Evolutionary conservation across 495 filamentous ascomycete species (phyloP), one percentile per base, ranked within the genome.

Genomic region (Penicillium turbatum): DNA sequence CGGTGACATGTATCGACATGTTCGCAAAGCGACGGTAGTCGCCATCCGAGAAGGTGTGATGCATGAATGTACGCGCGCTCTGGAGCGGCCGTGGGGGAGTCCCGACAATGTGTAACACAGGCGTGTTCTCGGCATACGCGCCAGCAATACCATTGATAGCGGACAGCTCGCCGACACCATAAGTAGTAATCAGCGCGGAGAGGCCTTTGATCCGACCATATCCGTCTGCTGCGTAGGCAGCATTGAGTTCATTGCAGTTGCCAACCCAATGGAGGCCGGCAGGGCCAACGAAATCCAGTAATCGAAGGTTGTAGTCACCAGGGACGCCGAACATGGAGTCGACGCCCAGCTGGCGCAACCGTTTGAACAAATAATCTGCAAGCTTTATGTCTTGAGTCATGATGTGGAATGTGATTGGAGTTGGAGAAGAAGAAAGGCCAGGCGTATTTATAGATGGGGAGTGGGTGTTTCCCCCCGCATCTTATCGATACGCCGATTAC

Each of bases 61-160:
- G 75, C 54, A 79, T 61, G 32, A 70, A 48, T 0, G 62, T 47
- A 9, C 69, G 66, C 0, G 57, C 48, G 10, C 48, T 52, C 55
- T 77, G 73, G 7, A 57, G 55, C 6, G 44, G 52, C n/a, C 69
- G 62, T 1, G 62, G 52, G 3, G 74, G 69, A 0, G 62, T 71
- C 8, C 90, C 90, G 30, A 95, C 88, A 47, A 95, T 88, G 63
- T 95, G 90, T 17, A 92, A 80, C 11, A 95, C 74, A 0, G 88
- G 86, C 1, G 90, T 83, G 54, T 81, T 80, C 68, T 95, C 89
- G 2, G 85, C 81, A 68, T 82, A 90, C 48, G 85, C 78, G 31
- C 87, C 87, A 6, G 85, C 86, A 41, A 89, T 69, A 12, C 82
- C 87, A 54, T 89, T 90, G 52, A 90, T 65, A 31, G 86, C 86